Base-by-base conservation (phyloP, 495 filamentous ascomycete genomes). In the Cudoniella acicularis region DNA sequence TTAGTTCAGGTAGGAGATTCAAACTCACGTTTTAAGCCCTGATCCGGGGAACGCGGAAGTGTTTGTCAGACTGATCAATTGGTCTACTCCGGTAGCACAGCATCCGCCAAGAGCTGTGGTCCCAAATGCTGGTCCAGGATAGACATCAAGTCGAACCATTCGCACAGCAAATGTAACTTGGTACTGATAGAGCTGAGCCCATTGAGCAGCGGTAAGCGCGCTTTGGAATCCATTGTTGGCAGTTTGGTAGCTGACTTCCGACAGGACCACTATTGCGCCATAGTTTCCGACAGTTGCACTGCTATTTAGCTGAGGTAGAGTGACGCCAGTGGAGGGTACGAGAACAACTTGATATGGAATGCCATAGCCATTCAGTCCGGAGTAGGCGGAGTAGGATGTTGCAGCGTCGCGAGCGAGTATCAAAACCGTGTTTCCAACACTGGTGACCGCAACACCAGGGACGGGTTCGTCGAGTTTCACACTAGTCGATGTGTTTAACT, bases 81-180 rank as follows among this genome's bases (percentile, higher is more conserved):
- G 81, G 57, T 84, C 81, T 16, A 77, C 72, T 10, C 77, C 77
- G 46, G 68, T 63, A 21, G 69, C 67, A 63, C 78, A 82, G 68
- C 79, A 81, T 26, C 79, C 79, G 10, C 69, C 70, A 10, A 73
- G 49, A 18, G 65, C 63, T n/a, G 57, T 63, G 46, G 71, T 70
- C 40, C 83, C 83, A 51, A 74, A 80, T n/a, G 77, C 73, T 11
- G 75, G 69, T 21, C 75, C 73, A 1, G 83, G 83, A 52, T 74
- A 84, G 16, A 77, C 77, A 67, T 83, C 83, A 13, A 83, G 72
- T 50, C 83, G 79, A 25, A 86, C 82, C 80, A 86, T 82, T 20
- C 83, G 76, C 2, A 84, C 76, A n/a, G 79, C 76, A 56, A 81
- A 86, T 23, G 65, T 69, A 2, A 75, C 74, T 70, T 85, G 83